Evolutionary conservation across 192 early-diverging fungal species (phyloP).

Genomic region (Chytriomyces sp.): DNA sequence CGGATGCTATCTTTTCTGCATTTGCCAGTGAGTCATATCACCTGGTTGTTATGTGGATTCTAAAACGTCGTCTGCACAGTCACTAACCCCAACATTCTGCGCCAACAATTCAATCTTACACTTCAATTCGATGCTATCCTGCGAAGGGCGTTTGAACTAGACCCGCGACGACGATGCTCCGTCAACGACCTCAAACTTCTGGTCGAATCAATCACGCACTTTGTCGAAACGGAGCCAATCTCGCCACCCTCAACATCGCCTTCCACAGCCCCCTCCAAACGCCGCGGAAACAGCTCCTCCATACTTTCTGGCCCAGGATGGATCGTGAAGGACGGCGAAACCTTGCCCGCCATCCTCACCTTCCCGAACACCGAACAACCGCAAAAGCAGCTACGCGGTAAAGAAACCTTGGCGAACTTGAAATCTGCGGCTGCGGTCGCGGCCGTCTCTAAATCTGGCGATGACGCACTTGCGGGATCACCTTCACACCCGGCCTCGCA

Average conservation of each 20-base stretch:
- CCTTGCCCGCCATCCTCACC: slow-evolving; percentile 1
- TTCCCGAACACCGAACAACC: not conserved
- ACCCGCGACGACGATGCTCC: slow-evolving; percentile 37
- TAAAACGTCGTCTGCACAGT: slow-evolving; percentile 1
- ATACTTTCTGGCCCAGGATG: slow-evolving; percentile 30
- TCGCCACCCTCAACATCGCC: not conserved
- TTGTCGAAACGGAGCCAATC: slow-evolving; percentile 18
- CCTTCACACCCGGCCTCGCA: not conserved
- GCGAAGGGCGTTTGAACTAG: slow-evolving; percentile 71
- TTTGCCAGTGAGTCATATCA: slow-evolving; percentile 34
- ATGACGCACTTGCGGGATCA: not conserved
- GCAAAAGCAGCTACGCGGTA: not conserved
- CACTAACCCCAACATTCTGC: slow-evolving; percentile 34
- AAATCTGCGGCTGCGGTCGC: not conserved
- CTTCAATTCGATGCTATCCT: slow-evolving; percentile 70
- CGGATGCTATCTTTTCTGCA: slow-evolving; percentile 80
- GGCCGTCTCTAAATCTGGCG: not conserved
- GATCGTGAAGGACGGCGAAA: slow-evolving; percentile 15
- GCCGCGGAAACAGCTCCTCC: not conserved
- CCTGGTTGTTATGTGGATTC: not conserved
- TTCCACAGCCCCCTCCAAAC: not conserved
- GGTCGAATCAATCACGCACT: slow-evolving; percentile 15
- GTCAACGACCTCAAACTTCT: slow-evolving; percentile 28
- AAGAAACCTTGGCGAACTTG: not conserved
- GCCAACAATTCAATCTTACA: slow-evolving; percentile 56